Conservation (phyloP, 1,139 yeast genomes). For the Candida sp. region DNA sequence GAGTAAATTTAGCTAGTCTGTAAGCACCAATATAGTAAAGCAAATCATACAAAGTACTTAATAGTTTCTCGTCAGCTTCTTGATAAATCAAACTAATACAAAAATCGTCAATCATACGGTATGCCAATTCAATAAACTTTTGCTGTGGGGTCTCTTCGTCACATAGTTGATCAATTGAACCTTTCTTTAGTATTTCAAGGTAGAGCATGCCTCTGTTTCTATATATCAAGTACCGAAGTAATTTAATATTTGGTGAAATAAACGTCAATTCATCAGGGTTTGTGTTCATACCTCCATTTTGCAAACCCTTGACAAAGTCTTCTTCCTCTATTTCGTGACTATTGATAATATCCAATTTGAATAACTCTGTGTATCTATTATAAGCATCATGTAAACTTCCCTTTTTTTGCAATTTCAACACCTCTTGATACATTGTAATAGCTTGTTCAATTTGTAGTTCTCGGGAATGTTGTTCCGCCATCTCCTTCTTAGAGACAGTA, state of each 20-base stretch:
- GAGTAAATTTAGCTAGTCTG: slow-evolving; percentile 55
- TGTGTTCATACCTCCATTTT: slow-evolving; percentile 31
- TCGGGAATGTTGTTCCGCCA: slow-evolving; percentile 85
- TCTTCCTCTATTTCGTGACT: slow-evolving; percentile 45
- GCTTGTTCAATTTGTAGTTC: slow-evolving; percentile 90
- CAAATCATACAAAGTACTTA: slow-evolving; percentile 46
- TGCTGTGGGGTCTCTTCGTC: slow-evolving; percentile 5
- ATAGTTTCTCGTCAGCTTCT: slow-evolving; percentile 58
- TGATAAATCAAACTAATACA: slow-evolving; percentile 54
- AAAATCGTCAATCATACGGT: slow-evolving; percentile 53
- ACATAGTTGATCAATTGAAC: slow-evolving; percentile 4
- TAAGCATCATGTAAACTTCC: slow-evolving; percentile 49
- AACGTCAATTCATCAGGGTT: slow-evolving; percentile 40
- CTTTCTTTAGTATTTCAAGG: slow-evolving; percentile 39
- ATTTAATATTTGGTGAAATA: slow-evolving; percentile 67
- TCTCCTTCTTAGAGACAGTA: slow-evolving; percentile 39
- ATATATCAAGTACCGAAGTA: slow-evolving; percentile 71
- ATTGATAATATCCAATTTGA: slow-evolving; percentile 64
- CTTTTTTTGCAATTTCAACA: slow-evolving; percentile 58
- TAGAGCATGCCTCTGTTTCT: slow-evolving; percentile 79
- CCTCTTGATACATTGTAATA: slow-evolving; percentile 68
- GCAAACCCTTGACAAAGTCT: slow-evolving; percentile 36
- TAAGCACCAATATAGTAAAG: slow-evolving; percentile 44
- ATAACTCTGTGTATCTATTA: slow-evolving; percentile 55
- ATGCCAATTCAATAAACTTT: slow-evolving; percentile 25